Base-by-base conservation (phyloP, 192 early-diverging fungal species). In the Lunasporangiospora selenospora region DNA sequence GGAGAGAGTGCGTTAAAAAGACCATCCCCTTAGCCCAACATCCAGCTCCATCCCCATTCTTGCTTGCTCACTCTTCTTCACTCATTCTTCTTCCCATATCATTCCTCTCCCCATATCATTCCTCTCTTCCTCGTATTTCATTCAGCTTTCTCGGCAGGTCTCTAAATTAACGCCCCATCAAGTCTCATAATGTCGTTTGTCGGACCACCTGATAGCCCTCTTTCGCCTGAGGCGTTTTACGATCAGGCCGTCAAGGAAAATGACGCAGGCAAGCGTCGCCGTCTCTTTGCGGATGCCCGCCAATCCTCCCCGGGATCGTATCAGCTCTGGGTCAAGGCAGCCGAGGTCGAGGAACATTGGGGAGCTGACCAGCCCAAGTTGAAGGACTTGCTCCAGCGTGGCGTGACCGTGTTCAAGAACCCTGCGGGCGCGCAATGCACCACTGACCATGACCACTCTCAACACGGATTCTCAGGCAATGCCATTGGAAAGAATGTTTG, bases 311-410 rank as follows among this genome's bases (percentile, higher is more conserved):
- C 69, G 24, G 36, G 21, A 19, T 58, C 53, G 21, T 63, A 73
- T n/a, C 53, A 63, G 49, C 46, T 63, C 32, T 73, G 69, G 69
- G 69, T 73, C 47, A 73, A 73, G 60, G 69, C 69, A 1, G 69
- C 69, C 19, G 69, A 73, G 37, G 60, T 63, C 27, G 69, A 73
- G 34, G 69, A 73, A 43, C 69, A 73, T 37, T 73, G 59, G 59
- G 69, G 69, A 16, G 69, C 69, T 26, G 69, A 73, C 38, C 21
- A 73, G 60, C 15, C 19, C 11, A 73, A 63, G 42, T 49, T 73
- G 7, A 73, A 73, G 69, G 61, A 62, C n/a, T 29, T 73, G 13
- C 40, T 73, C 18, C 24, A 27, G 31, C 53, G 49, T 13, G 69
- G 69, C 19, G 41, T 73, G 31, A 58, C 55, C 18, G 60, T 63